A percentile compares a stretch with the other conserved stretches of the same genome.
phyloP scores from a whole-genome alignment of 2,329 filamentous ascomycete species.

The Pseudogymnoascus sp. region DNA sequence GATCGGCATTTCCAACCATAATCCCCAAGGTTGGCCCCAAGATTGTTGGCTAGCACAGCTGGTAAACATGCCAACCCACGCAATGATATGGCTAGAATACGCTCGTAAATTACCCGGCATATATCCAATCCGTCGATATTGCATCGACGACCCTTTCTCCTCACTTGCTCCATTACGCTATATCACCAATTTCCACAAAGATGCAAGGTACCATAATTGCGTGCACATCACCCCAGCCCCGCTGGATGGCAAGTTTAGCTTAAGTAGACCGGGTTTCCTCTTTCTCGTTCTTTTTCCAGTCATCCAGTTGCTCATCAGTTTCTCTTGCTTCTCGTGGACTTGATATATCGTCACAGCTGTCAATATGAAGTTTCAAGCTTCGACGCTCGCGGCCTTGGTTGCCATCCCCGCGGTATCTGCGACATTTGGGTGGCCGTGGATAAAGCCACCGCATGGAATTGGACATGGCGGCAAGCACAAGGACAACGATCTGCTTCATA shows the following conservation, averaged over 20 bases:
- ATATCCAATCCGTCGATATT: constrained; percentile 3
- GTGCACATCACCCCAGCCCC: background rate
- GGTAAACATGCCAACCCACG: background rate
- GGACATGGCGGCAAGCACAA: background rate
- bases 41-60: background rate
- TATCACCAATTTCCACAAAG: constrained; percentile 4
- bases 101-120: constrained; percentile 2
- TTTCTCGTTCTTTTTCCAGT: background rate
- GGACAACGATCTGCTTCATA: constrained; percentile 13
- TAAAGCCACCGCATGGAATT: background rate
- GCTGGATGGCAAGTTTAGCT: background rate
- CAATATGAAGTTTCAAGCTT: constrained; percentile 16
- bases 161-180: constrained; percentile 3
- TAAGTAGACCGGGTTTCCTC: background rate
- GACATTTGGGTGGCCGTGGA: background rate
- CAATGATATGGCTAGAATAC: background rate
- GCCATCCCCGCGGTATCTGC: constrained; percentile 11
- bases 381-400: constrained; percentile 9
- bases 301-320: background rate
- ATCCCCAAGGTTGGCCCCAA: background rate
- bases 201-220: background rate
- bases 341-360: background rate
- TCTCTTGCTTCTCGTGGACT: background rate
- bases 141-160: background rate
- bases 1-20: background rate